Base-by-base conservation (phyloP, 2,329 filamentous ascomycete species). In the Colletotrichum filicis region DNA sequence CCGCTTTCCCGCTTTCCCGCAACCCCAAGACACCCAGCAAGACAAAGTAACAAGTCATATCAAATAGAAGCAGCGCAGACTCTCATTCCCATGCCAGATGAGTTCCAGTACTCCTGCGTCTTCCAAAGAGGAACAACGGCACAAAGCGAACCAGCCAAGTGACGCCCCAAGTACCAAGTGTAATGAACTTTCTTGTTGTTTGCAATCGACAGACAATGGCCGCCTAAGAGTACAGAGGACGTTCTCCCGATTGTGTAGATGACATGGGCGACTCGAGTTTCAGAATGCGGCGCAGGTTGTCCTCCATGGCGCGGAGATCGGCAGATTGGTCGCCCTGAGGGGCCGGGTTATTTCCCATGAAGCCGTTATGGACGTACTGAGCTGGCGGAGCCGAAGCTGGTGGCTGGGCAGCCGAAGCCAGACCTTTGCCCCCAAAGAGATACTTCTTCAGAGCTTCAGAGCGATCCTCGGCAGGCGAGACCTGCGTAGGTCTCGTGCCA, bases 371-470 rank as follows among this genome's bases (percentile, higher is more conserved):
- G 12, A 58, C n/a, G 22, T 71, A 57, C n/a, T 67, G 53, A 56
- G 70, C 53, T 6, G 66, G 46, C 14, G 60, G 35, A 12, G 35
- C 16, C 37, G 64, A 30, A 55, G 75, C 30, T 14, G 65, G 56
- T 22, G 60, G 57, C 42, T 72, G 74, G 6, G 74, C 70, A 35
- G 56, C 53, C 7, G 63, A 66, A 52, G 74, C 72, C 28, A 78
- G 61, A 22, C 76, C 73, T 71, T 83, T 79, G 59, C 83, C 83
- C 52, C 85, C 83, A 62, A 90, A 90, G 1, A 91, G 79, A 76
- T 88, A 91, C 58, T 85, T 86, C 79, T 91, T 92, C 28, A 91
- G 79, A 60, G 88, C 88, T 74, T 91, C 88, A 5, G 82, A 78
- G 24, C 81, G 78, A 68, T 84, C 75, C 49, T 73, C 35, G 79